phyloP scores from a whole-genome alignment of 805 yeast species.

The Zygosaccharomyces siamensis region DNA sequence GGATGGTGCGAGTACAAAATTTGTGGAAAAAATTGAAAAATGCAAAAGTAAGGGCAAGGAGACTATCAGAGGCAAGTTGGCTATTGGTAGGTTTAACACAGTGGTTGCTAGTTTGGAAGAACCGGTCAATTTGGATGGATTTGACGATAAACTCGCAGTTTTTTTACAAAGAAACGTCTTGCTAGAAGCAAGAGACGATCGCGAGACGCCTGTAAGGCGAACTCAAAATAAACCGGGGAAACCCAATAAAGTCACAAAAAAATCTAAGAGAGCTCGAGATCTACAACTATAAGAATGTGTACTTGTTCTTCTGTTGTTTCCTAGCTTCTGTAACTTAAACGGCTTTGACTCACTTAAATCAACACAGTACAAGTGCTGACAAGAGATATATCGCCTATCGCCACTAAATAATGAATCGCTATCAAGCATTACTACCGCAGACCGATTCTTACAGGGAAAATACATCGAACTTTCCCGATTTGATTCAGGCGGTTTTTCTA shows the following conservation, averaged over 20 bases:
- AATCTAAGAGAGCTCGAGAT: constrained; percentile 7
- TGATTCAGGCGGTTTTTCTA: background rate
- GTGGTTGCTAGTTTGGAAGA: constrained; percentile 11
- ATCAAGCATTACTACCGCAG: background rate
- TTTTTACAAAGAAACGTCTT: constrained; percentile 21
- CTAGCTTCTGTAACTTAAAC: background rate
- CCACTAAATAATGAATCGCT: background rate
- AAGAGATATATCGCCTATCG: background rate
- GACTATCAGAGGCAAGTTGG: constrained; percentile 21
- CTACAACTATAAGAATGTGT: constrained; percentile 1
- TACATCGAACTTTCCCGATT: background rate
- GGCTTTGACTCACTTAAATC: too few species aligned
- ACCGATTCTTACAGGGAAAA: background rate
- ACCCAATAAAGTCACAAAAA: constrained; percentile 18
- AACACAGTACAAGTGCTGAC: too few species aligned
- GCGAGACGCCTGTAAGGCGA: constrained; percentile 9
- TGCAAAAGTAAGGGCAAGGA: constrained; percentile 5
- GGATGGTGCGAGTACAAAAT: constrained; percentile 12
- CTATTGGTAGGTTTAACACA: constrained; percentile 17
- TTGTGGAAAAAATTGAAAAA: constrained; percentile 9
- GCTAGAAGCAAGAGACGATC: background rate
- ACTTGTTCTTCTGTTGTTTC: too few species aligned
- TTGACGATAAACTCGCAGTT: constrained; percentile 21
- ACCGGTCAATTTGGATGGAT: constrained; percentile 17
- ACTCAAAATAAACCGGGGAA: constrained; percentile 9